Conservation (phyloP, 176 grass and related monocot genomes). For the Oryza meyeriana region DNA sequence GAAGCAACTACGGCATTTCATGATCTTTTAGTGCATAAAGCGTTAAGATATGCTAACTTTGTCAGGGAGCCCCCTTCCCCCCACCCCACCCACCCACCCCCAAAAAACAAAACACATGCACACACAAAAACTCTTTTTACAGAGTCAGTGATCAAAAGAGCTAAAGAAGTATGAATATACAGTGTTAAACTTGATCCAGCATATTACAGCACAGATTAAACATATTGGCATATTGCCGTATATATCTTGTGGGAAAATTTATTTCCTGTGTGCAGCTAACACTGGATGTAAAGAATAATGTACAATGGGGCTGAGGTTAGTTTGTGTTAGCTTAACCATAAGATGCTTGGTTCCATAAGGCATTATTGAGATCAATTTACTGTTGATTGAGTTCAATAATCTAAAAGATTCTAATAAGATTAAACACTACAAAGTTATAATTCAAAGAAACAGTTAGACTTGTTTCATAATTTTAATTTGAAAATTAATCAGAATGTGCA, state of each 20-base stretch:
- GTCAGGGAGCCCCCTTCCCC: too few species aligned
- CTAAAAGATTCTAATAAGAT: neutral
- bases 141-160: neutral
- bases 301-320: neutral
- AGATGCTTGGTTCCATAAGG: neutral
- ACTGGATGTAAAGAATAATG: neutral
- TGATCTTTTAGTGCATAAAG: neutral
- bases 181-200: neutral
- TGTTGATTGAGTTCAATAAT: neutral
- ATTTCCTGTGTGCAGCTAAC: neutral
- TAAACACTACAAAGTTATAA: neutral
- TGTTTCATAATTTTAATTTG: slow-evolving; percentile 20
- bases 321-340: slow-evolving; percentile 1
- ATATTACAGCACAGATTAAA: neutral
- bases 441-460: slow-evolving; percentile 19
- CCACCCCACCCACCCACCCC: too few species aligned
- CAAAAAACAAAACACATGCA: too few species aligned
- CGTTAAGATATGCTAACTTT: neutral
- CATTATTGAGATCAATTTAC: neutral
- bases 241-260: neutral
- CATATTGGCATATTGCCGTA: neutral
- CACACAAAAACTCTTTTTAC: too few species aligned
- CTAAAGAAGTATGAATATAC: neutral
- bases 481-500: neutral
- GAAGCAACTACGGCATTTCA: neutral